Percentiles rank a stretch among this genome's conserved stretches.
These are phyloP conservation scores for Citrus medica DNA, from an alignment of 345 rosid species.

Conservation along the genomic window DNA sequence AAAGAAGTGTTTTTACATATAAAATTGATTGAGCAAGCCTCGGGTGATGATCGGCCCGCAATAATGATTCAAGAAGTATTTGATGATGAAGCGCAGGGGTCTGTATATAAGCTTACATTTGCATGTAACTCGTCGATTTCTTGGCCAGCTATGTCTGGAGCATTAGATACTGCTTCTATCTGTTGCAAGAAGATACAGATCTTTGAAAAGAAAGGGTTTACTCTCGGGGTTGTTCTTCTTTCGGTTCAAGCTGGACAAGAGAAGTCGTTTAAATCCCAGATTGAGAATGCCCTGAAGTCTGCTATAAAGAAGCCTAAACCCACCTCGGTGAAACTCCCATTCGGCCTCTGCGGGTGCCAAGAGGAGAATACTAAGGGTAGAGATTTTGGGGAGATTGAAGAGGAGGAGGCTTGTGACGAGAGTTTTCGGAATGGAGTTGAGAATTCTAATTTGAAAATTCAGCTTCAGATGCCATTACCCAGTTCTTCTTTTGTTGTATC, in stretches of 20 bases:
- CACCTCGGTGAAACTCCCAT: constrained; percentile 75
- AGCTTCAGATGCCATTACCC: constrained; percentile 77
- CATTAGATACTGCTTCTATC: constrained; percentile 73
- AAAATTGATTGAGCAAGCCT: constrained; percentile 92
- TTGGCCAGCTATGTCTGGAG: constrained; percentile 77
- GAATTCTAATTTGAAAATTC: constrained; percentile 42
- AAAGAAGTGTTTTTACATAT: constrained; percentile 90
- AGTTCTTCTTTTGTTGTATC: constrained; percentile 61
- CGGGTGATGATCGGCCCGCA: constrained; percentile 72
- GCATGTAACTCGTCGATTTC: constrained; percentile 76
- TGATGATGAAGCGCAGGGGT: constrained; percentile 53
- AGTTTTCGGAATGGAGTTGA: constrained; percentile 48
- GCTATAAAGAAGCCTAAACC: constrained; percentile 66
- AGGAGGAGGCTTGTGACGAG: constrained; percentile 59
- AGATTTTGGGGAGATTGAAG: constrained; percentile 67
- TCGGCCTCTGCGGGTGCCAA: constrained; percentile 96
- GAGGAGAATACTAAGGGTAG: constrained; percentile 65
- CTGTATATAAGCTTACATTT: constrained; percentile 67
- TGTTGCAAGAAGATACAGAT: constrained; percentile 83
- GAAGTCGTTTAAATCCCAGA: constrained; percentile 50
- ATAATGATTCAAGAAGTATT: constrained; percentile 68
- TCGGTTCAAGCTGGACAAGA: constrained; percentile 60
- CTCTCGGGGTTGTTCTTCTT: constrained; percentile 72
- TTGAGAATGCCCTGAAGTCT: constrained; percentile 71
- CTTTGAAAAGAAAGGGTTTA: constrained; percentile 91